Evolutionary conservation across 2,329 filamentous ascomycete genomes (phyloP), one percentile per base, ranked within the genome.

Genomic region (Diaporthe capsici): DNA sequence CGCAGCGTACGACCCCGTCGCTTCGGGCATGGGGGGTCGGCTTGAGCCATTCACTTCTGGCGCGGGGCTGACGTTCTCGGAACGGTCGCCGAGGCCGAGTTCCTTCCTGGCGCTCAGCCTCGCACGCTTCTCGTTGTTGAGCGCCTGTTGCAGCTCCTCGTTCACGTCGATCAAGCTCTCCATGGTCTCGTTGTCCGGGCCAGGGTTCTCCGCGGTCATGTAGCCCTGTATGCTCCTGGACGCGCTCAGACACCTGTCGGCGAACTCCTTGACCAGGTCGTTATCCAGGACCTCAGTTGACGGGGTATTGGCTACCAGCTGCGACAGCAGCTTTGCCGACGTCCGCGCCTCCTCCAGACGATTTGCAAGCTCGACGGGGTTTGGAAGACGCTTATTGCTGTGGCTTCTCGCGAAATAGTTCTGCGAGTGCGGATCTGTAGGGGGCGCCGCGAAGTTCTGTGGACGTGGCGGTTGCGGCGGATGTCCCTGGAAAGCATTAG

Each of bases 111-210:
- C 90, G 75, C 88, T 88, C n/a, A 93, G 85, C 55, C 97, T 87
- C 13, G 95, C 93, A 73, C 95, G 92, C 84, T 98, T 95, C 83
- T 98, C 95, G 82, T 95, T 92, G 78, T 92, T 97, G 55, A 96
- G 88, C 0, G 96, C 93, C 60, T 94, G 91, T 76, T 95, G 94
- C 42, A 99, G 88, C 82, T 96, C 94, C 84, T 98, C 97, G 82
- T 98, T 98, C 20, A 95, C 97, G 84, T 98, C 95, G 81, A 99
- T 98, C 77, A 99, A 87, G 20, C 92, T 96, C 82, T 97, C 92
- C 90, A 98, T 95, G 1, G 96, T 98, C 79, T 98, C 94, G 81
- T 98, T 96, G 83, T 98, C 97, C 0, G 96, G 96, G 1, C 91
- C 83, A 0, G 96, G 96, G 82, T 95, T 90, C 74, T 94, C 92